Evolutionary conservation across 805 yeast species (phyloP).

Genomic region (Saccharomyces mikatae): DNA sequence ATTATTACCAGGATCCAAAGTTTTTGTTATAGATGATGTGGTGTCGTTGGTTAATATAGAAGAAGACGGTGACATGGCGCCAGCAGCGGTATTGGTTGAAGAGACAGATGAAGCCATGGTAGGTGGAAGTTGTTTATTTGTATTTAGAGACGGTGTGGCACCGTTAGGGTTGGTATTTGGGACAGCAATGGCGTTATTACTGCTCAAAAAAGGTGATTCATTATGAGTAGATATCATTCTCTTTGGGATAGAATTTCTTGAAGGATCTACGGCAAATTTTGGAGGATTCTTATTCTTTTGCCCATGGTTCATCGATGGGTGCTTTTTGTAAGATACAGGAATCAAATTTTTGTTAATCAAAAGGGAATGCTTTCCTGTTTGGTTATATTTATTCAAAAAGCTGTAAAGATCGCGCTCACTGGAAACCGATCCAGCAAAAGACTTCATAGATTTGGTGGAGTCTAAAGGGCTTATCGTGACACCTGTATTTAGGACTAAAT

Average conservation of each 20-base stretch:
- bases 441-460: constrained; percentile 56
- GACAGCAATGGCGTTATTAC: constrained; percentile 1
- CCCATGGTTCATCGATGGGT: constrained; percentile 47
- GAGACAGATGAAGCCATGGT: background rate
- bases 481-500: constrained; percentile 74
- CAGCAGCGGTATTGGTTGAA: background rate
- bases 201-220: constrained; percentile 24
- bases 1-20: constrained; percentile 26
- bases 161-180: background rate
- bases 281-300: constrained; percentile 20
- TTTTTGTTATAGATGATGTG: constrained; percentile 7
- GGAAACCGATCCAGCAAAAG: constrained; percentile 68
- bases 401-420: constrained; percentile 76
- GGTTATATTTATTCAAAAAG: constrained; percentile 46
- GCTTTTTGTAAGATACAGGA: constrained; percentile 66
- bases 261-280: constrained; percentile 25
- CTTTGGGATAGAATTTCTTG: constrained; percentile 27
- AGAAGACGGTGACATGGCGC: background rate
- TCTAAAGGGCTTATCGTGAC: constrained; percentile 70
- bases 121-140: constrained; percentile 1
- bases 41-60: background rate
- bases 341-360: constrained; percentile 36
- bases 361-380: constrained; percentile 27
- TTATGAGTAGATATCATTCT: constrained; percentile 30
- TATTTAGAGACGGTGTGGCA: background rate